A percentile compares a stretch with the other conserved stretches of the same genome.
Conservation (phyloP, 257 asterid genomes). For the Ocimum tenuiflorum region DNA sequence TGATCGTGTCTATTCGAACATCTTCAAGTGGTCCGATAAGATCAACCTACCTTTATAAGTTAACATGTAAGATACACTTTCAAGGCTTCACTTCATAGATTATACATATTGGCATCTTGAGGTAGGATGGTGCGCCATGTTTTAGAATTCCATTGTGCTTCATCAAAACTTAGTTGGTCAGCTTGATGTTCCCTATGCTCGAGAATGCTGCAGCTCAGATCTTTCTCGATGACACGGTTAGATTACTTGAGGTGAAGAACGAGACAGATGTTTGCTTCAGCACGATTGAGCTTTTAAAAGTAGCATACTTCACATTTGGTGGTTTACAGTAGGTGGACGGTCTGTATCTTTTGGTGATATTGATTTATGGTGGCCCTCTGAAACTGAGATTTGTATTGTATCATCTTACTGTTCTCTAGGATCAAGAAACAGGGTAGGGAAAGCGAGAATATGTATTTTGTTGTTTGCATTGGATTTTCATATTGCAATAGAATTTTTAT, state of each 20-base stretch:
- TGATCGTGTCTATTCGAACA: constrained; percentile 58
- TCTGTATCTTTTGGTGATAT: neutral
- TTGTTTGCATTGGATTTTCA: neutral
- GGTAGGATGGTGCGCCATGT: neutral
- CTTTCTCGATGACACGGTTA: neutral
- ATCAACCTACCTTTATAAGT: constrained; percentile 45
- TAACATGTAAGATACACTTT: neutral
- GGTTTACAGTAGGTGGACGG: neutral
- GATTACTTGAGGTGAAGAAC: neutral
- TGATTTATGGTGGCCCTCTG: neutral
- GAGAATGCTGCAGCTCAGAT: neutral
- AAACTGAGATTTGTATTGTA: constrained; percentile 4
- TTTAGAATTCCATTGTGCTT: neutral
- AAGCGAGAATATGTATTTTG: neutral
- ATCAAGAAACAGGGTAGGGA: constrained; percentile 8
- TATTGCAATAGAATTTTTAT: neutral
- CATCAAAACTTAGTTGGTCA: neutral
- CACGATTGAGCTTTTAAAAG: neutral
- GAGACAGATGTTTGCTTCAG: neutral
- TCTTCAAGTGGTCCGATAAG: constrained; percentile 72
- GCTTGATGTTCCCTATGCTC: neutral
- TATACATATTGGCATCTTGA: neutral
- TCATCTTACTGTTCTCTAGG: constrained; percentile 1
- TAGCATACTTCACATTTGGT: neutral
- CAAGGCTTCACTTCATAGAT: neutral